Base-by-base conservation (phyloP, 2,329 filamentous ascomycete genomes). In the Lachnellula occidentalis region DNA sequence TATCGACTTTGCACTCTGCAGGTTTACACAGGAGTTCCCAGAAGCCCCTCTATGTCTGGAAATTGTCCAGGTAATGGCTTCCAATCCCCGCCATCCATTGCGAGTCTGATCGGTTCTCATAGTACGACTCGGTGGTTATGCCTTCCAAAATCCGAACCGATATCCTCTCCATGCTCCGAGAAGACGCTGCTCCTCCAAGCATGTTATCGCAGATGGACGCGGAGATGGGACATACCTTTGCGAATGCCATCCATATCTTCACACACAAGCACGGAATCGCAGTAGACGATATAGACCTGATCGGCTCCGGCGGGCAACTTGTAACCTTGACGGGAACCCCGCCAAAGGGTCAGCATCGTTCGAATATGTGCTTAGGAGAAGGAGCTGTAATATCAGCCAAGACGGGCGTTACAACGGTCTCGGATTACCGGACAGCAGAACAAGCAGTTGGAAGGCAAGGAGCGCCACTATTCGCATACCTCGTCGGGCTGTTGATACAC, bases 121-220 rank as follows among this genome's bases (percentile, higher is more conserved):
- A 69, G 66, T 65, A 69, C 56, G 66, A 69, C 58, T 66, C 64
- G 3, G 65, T 69, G n/a, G 58, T 65, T 24, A 67, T 69, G 64
- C 66, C 66, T 22, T 68, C 66, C 14, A 67, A 67, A 50, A 67
- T 69, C 9, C 64, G 66, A 58, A 61, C 54, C 37, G 65, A 67
- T 49, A 64, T 69, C n/a, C 57, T 69, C 5, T 61, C 64, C 4
- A 66, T 69, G 65, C 55, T 69, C 15, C 61, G 61, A 62, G 64
- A 69, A 59, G 66, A 67, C 55, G 61, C 63, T 8, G 66, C 64
- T n/a, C 63, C 65, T 6, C 67, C 67, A 12, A 68, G 66, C 56
- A 63, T 68, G 63, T 51, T 69, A 4, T 68, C 67, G 3, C 67
- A 68, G 50, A 67, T 69, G 63, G 65, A 69, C 34, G 64, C 64